Base-by-base conservation (phyloP, 2,329 filamentous ascomycete species). In the Alternaria novae-zelandiae region DNA sequence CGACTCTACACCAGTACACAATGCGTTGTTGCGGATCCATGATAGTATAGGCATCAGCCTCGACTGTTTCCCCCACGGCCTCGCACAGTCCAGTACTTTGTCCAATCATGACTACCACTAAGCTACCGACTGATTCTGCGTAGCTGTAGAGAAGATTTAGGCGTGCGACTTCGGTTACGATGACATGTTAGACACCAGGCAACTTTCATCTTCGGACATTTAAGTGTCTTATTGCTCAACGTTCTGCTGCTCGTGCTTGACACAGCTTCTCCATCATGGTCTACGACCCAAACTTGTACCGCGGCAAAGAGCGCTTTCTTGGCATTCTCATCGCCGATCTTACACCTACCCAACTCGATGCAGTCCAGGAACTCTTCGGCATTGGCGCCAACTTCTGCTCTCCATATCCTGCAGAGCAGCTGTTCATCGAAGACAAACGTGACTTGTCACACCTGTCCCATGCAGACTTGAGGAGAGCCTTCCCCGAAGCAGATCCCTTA, bases 351-450 rank as follows among this genome's bases (percentile, higher is more conserved):
- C 51, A 66, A 45, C 63, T 66, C 23, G 54, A 66, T 43, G 12
- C 25, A 30, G 51, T 68, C 15, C 65, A 68, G 13, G 20, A 49
- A 5, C 25, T 53, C 6, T 68, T 68, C 41, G 63, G 44, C 26
- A 30, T 26, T 17, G 63, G 63, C 20, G 51, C 17, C 36, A 41
- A 41, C 36, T 3, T 41, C 2, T 41, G 36, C 36, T 41, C 36
- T 3, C 36, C 36, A 17, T 10, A 41, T 17, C 36, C 36, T 41
- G 15, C 36, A 41, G 36, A 17, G n/a, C 36, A 41, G 8, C 36
- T 41, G 8, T 41, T 41, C 36, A 41, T 41, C 36, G 15, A 41
- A 41, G 36, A 41, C n/a, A 41, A 41, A 41, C 36, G 36, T 5
- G n/a, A 41, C 36, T 41, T 41, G 36, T 17, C 36, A 41, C 3